Conservation (phyloP, 495 filamentous ascomycete genomes). For the Hypoxylon fragiforme region DNA sequence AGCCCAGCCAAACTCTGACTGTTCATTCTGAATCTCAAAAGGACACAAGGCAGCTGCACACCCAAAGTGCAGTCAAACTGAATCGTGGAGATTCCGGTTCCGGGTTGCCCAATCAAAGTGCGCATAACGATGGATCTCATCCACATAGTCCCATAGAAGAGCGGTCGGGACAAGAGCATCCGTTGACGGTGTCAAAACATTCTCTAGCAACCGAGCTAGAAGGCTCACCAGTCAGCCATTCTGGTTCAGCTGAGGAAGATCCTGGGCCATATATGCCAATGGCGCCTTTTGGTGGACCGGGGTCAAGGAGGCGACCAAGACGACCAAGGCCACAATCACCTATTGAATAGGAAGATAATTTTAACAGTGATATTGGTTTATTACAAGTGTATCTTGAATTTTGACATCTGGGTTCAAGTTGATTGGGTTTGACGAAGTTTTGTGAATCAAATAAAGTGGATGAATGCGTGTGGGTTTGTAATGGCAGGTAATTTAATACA, state of each 20-base stretch:
- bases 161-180: slow-evolving; percentile 3
- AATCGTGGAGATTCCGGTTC: neutral
- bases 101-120: neutral
- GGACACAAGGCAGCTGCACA: no score
- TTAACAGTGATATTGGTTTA: neutral
- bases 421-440: no score
- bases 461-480: no score
- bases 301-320: slow-evolving; percentile 16
- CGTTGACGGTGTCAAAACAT: neutral
- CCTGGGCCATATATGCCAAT: slow-evolving; percentile 3
- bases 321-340: slow-evolving; percentile 16
- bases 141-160: neutral
- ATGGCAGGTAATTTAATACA: no score
- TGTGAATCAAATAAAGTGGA: no score
- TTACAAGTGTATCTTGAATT: neutral
- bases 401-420: no score
- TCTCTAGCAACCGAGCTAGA: neutral
- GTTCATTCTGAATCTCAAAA: no score
- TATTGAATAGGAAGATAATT: slow-evolving; percentile 1
- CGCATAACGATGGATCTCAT: neutral
- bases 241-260: neutral
- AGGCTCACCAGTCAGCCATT: neutral
- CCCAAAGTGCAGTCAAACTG: neutral
- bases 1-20: no score
- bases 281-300: slow-evolving; percentile 8